Conservation (phyloP, 78 protist species). For the Guillardia theta region DNA sequence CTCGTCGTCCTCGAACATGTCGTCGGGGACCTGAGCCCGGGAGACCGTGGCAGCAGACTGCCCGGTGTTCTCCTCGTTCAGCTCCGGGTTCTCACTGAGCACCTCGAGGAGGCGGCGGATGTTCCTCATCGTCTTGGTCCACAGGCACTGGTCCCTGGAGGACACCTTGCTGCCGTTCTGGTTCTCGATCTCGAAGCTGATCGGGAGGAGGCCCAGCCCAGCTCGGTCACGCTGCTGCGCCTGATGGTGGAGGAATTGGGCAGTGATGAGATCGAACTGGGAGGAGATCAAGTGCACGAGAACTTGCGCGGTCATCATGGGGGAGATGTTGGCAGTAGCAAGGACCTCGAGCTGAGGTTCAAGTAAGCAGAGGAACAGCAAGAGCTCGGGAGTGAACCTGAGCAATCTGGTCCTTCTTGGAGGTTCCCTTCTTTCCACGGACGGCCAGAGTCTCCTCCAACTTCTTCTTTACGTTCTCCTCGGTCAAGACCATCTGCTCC, state of each 20-base stretch:
- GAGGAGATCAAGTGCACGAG: constrained; percentile 19
- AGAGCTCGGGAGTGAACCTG: background rate
- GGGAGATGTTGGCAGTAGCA: background rate
- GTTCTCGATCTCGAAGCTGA: background rate
- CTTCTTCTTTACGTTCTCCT: background rate
- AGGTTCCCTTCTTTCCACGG: constrained; percentile 22
- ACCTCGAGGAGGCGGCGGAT: background rate
- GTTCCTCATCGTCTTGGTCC: constrained; percentile 4
- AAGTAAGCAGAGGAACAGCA: background rate
- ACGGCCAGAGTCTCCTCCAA: background rate
- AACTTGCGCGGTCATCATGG: background rate
- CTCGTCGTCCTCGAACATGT: background rate
- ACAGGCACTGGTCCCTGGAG: background rate
- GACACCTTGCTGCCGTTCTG: background rate
- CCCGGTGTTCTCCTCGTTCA: background rate
- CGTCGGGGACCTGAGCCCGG: background rate
- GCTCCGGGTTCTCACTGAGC: background rate
- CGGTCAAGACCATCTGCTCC: constrained; percentile 22
- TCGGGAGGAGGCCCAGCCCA: background rate
- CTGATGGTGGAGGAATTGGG: no score
- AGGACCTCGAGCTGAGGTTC: background rate
- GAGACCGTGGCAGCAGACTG: background rate
- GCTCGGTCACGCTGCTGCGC: background rate
- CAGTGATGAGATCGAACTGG: constrained; percentile 36
- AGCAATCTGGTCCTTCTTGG: background rate